These are phyloP conservation scores for Acarospora socialis DNA, from an alignment of 2,329 filamentous ascomycete species.

Conservation along the genomic window DNA sequence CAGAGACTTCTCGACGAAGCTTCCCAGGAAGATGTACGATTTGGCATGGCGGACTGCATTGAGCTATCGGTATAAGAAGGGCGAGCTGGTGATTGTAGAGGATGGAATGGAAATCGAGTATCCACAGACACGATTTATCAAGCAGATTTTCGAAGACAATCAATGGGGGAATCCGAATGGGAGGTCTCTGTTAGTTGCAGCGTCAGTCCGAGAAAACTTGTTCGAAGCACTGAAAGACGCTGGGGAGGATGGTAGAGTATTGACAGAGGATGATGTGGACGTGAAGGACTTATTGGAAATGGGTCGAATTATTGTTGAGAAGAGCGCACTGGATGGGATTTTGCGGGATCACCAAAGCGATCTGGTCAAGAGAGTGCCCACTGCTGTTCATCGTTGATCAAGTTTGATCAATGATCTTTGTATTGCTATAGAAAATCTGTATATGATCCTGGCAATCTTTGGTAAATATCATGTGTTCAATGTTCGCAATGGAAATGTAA, in stretches of 20 bases:
- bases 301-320: slow-evolving; percentile 75
- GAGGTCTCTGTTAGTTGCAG: slow-evolving; percentile 62
- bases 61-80: slow-evolving; percentile 76
- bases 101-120: slow-evolving; percentile 58
- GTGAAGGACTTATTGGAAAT: slow-evolving; percentile 87
- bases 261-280: slow-evolving; percentile 67
- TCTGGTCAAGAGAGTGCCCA: slow-evolving; percentile 19
- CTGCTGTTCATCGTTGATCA: slow-evolving; percentile 24
- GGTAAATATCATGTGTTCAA: too few relatives aligned
- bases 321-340: slow-evolving; percentile 60
- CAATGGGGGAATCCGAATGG: slow-evolving; percentile 53
- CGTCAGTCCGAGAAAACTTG: slow-evolving; percentile 44
- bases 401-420: too few relatives aligned
- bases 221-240: slow-evolving; percentile 48
- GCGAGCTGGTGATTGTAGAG: slow-evolving; percentile 75
- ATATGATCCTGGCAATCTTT: too few relatives aligned
- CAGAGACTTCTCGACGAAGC: slow-evolving; percentile 70
- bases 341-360: slow-evolving; percentile 48
- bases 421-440: too few relatives aligned
- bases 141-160: slow-evolving; percentile 56
- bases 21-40: slow-evolving; percentile 87
- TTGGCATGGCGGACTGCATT: slow-evolving; percentile 88
- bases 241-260: slow-evolving; percentile 52
- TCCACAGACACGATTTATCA: slow-evolving; percentile 48
- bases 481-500: too few relatives aligned